These are phyloP conservation scores for Clarireedia monteithiana DNA, from an alignment of 2,329 filamentous ascomycete genomes.

Conservation along the genomic window DNA sequence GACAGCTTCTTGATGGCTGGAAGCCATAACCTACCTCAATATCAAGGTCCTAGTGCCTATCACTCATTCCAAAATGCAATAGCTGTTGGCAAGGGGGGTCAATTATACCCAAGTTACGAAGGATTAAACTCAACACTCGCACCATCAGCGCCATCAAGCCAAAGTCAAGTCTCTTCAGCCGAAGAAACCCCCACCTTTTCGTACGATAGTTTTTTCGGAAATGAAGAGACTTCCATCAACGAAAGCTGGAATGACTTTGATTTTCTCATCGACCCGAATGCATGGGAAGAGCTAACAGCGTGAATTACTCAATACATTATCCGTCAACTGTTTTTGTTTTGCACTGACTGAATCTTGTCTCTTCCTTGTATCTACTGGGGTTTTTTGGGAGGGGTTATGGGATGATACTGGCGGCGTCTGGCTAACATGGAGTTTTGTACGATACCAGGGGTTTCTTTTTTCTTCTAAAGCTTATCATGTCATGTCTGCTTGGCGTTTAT, in stretches of 20 bases:
- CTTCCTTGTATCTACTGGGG: neutral
- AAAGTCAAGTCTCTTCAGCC: neutral
- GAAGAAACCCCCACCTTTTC: neutral
- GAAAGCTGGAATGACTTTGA: too few species aligned
- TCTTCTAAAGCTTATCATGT: too few species aligned
- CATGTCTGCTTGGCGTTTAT: too few species aligned
- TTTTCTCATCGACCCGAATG: too few species aligned
- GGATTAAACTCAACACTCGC: neutral
- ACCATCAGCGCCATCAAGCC: neutral
- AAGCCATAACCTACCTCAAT: neutral
- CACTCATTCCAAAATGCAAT: neutral
- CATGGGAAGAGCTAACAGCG: too few species aligned
- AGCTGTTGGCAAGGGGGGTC: neutral
- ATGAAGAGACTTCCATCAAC: too few species aligned
- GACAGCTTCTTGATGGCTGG: neutral
- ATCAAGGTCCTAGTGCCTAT: neutral
- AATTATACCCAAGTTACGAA: neutral
- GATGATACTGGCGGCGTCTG: too few species aligned
- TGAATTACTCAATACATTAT: too few species aligned
- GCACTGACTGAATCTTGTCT: neutral
- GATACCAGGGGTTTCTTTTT: too few species aligned
- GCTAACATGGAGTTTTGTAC: too few species aligned
- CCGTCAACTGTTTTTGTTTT: too few species aligned
- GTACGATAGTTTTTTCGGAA: neutral
- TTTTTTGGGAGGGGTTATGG: too few species aligned